phyloP scores from a whole-genome alignment of 306 rosid species.

The Alnus glutinosa region DNA sequence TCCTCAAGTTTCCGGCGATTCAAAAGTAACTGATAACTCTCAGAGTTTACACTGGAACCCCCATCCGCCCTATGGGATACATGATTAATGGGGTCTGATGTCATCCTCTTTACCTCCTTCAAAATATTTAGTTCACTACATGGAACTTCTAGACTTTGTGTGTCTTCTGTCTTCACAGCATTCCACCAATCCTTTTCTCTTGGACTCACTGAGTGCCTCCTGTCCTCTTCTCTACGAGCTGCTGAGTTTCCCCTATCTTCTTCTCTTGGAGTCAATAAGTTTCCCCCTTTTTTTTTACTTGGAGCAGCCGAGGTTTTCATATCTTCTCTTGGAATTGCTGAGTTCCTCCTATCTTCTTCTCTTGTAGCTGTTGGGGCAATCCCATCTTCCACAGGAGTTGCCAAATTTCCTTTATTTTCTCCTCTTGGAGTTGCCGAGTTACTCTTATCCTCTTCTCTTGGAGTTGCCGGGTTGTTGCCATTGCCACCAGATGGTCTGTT shows the following conservation, averaged over 20 bases:
- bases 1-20: not conserved
- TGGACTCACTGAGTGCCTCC: not conserved
- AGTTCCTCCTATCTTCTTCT: not conserved
- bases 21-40: not conserved
- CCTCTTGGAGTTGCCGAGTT: not conserved
- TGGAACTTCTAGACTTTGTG: not conserved
- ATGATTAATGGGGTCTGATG: not conserved
- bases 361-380: not conserved
- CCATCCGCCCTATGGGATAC: not conserved
- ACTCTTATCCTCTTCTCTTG: not conserved
- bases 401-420: not conserved
- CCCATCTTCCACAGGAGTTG: not conserved
- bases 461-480: not conserved
- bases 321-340: not conserved
- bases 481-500: not conserved
- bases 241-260: not conserved
- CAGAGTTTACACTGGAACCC: not conserved
- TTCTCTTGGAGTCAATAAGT: not conserved
- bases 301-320: not conserved
- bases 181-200: not conserved
- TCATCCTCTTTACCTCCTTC: not conserved
- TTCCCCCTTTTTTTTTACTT: not conserved
- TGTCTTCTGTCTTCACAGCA: not conserved
- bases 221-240: not conserved
- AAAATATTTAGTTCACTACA: not conserved